Percentiles rank a stretch among this genome's conserved stretches.
phyloP scores from a whole-genome alignment of 352 stramenopile species.

The Albugo candida region DNA sequence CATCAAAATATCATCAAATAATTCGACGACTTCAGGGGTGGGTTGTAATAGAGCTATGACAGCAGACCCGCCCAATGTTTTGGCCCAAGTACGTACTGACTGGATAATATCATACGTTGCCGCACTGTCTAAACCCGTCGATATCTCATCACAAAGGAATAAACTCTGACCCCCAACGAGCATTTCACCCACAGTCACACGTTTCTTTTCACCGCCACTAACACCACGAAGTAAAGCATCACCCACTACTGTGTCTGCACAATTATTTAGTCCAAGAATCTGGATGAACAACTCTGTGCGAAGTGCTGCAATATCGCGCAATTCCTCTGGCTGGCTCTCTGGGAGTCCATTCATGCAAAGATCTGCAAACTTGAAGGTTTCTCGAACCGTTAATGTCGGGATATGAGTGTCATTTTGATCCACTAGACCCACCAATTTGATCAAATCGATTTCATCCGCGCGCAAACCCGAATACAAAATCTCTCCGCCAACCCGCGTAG shows the following conservation, averaged over 20 bases:
- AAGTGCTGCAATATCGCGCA: slow-evolving; percentile 47
- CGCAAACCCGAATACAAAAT: slow-evolving; percentile 16
- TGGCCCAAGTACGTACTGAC: slow-evolving; percentile 26
- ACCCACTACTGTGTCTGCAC: slow-evolving; percentile 84
- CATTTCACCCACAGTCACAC: slow-evolving; percentile 87
- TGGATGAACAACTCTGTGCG: slow-evolving; percentile 51
- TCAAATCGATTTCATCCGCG: slow-evolving; percentile 28
- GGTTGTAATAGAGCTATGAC: slow-evolving; percentile 31
- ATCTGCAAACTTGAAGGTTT: slow-evolving; percentile 89
- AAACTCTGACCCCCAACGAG: slow-evolving; percentile 49
- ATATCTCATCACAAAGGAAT: slow-evolving; percentile 84
- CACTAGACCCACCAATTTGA: slow-evolving; percentile 44
- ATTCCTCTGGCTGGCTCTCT: slow-evolving; percentile 36
- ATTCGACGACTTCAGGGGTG: slow-evolving; percentile 81
- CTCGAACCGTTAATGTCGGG: slow-evolving; percentile 81
- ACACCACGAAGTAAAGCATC: slow-evolving; percentile 78
- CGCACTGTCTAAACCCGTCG: slow-evolving; percentile 81
- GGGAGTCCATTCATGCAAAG: slow-evolving; percentile 51
- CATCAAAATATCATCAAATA: slow-evolving; percentile 92
- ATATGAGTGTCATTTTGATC: slow-evolving; percentile 78
- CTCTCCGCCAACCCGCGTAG: slow-evolving; percentile 20
- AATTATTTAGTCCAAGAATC: slow-evolving; percentile 74
- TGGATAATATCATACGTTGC: slow-evolving; percentile 85
- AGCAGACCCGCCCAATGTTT: slow-evolving; percentile 14
- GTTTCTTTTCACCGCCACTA: slow-evolving; percentile 76